Percentiles rank a stretch among this genome's conserved stretches.
These are phyloP conservation scores for Ricinus communis DNA, from an alignment of 345 rosid species.

Conservation along the genomic window DNA sequence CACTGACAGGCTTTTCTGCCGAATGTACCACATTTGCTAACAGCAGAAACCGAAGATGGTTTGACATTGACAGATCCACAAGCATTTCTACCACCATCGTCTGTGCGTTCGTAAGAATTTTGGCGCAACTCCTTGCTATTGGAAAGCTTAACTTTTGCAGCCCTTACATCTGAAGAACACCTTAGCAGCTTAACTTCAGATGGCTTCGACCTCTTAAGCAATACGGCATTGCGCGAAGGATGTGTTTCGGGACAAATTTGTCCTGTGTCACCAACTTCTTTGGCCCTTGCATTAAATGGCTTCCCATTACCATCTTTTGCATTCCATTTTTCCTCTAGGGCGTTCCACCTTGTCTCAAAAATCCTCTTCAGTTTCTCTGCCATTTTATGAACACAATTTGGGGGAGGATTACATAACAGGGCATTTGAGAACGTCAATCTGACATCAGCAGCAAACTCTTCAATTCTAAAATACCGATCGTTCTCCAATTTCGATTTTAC, in stretches of 20 bases:
- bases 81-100: conserved; percentile 27
- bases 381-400: conserved; percentile 49
- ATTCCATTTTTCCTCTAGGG: conserved; percentile 49
- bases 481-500: conserved; percentile 53
- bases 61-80: conserved; percentile 29
- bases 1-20: conserved; percentile 37
- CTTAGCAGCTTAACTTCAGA: conserved; percentile 27
- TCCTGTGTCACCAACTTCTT: conserved; percentile 30
- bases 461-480: conserved; percentile 37
- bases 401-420: conserved; percentile 70
- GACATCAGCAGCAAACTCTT: conserved; percentile 83
- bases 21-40: conserved; percentile 46
- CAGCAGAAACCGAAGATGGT: conserved; percentile 25
- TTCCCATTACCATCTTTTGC: conserved; percentile 23
- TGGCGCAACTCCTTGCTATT: conserved; percentile 26
- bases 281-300: conserved; percentile 21
- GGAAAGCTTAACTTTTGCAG: conserved; percentile 37
- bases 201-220: conserved; percentile 35
- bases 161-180: conserved; percentile 23
- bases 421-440: conserved; percentile 81
- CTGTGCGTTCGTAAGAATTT: conserved; percentile 42
- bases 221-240: conserved; percentile 22
- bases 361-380: conserved; percentile 44
- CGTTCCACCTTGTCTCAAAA: conserved; percentile 68
- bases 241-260: conserved; percentile 41